Base-by-base conservation (phyloP, 495 filamentous ascomycete species). In the Daldinia caldariorum region DNA sequence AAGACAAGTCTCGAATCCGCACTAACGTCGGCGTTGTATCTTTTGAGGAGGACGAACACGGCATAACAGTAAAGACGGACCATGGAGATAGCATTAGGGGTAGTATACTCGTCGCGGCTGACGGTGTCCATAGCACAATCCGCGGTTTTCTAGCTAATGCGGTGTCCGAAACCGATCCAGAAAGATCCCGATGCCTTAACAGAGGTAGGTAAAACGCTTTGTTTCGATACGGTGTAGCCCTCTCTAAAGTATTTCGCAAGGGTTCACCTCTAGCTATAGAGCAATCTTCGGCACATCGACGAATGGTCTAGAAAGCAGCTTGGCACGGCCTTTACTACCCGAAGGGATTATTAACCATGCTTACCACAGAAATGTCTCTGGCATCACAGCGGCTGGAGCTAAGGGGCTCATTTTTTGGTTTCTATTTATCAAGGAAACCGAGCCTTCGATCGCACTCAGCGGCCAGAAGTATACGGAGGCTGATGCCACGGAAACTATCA, bases 351-450 rank as follows among this genome's bases (percentile, higher is more conserved):
- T 61, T 10, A 61, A 69, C 32, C 50, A 70, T 47, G 67, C 62
- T 29, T 74, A 77, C 29, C 69, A 73, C 41, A 22, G 26, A 3
- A 58, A 60, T 8, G 22, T 65, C 14, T 77, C 74, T 5, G 69
- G 74, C n/a, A 41, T 71, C 26, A 32, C 50, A 3, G 57, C 74
- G 0, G 58, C 58, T 2, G 67, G 66, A 0, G 60, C 55, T 4
- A 35, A 43, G 0, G 74, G 64, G 0, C 63, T 69, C 43, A 62
- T 77, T 9, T 79, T 77, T 41, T 77, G 74, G 74, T 77, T 77
- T 41, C 39, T 77, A 26, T 74, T 72, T 45, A 51, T 74, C 6
- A 77, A 77, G 38, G 56, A 66, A 41, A 67, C 69, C 14, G n/a
- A 49, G 4, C 12, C 18, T 16, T 67, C 71, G 0, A 53, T n/a